Percentiles rank a stretch among this genome's conserved stretches.
phyloP scores from a whole-genome alignment of 2,329 filamentous ascomycete species.

The Xylariales sp. region DNA sequence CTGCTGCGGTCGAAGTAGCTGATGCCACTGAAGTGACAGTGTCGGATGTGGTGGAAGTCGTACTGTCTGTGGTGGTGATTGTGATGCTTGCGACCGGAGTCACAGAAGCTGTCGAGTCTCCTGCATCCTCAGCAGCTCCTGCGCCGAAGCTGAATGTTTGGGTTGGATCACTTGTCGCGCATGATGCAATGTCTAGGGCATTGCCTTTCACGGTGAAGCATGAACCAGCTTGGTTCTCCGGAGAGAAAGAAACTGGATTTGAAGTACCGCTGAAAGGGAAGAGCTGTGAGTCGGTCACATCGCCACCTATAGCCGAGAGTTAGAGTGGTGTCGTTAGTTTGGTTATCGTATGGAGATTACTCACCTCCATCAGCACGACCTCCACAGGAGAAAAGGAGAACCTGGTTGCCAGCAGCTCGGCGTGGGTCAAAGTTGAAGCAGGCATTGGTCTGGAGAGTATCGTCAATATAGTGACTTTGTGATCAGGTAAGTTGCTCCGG shows the following conservation, averaged over 20 bases:
- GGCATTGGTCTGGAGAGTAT: slow-evolving; percentile 41
- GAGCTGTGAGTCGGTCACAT: slow-evolving; percentile 47
- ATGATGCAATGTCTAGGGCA: slow-evolving; percentile 38
- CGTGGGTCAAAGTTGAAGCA: slow-evolving; percentile 55
- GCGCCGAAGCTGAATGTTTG: slow-evolving; percentile 36
- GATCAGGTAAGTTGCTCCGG: no score
- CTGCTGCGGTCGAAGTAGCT: background rate
- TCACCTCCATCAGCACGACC: slow-evolving; percentile 48
- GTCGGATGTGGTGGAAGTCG: background rate
- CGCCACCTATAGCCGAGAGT: slow-evolving; percentile 30
- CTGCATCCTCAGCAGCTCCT: slow-evolving; percentile 6
- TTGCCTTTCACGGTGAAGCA: slow-evolving; percentile 42
- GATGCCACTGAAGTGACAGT: background rate
- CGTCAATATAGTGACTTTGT: background rate
- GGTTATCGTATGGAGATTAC: slow-evolving; percentile 9
- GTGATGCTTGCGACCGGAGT: background rate
- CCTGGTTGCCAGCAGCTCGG: slow-evolving; percentile 45
- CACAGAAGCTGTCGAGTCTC: background rate
- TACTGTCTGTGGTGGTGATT: background rate
- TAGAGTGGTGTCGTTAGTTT: background rate
- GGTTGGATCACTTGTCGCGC: slow-evolving; percentile 31
- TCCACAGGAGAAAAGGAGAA: slow-evolving; percentile 53
- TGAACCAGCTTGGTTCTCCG: slow-evolving; percentile 37
- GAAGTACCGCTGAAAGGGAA: slow-evolving; percentile 40
- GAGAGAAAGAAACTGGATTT: slow-evolving; percentile 39